phyloP scores from a whole-genome alignment of 257 asterid genomes.

The Hygrophila difformis region DNA sequence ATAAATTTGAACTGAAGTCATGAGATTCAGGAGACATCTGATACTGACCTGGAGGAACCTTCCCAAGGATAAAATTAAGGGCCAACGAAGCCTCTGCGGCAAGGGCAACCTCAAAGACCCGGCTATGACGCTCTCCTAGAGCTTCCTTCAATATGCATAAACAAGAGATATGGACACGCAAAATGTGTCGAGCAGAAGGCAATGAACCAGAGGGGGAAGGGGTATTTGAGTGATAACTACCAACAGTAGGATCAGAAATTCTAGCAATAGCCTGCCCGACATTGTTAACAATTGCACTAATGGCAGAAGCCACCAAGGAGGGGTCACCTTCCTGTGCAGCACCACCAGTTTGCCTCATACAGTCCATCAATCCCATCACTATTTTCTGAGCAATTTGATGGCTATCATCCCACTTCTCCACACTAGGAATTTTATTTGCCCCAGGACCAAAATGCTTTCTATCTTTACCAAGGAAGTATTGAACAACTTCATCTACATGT shows the following conservation, averaged over 20 bases:
- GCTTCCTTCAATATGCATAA: constrained; percentile 87
- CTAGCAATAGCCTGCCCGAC: constrained; percentile 67
- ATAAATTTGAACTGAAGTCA: constrained; percentile 42
- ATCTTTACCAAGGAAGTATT: constrained; percentile 59
- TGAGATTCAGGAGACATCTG: constrained; percentile 67
- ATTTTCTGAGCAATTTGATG: constrained; percentile 72
- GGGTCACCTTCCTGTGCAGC: constrained; percentile 99
- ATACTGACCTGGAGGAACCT: constrained; percentile 65
- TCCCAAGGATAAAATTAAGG: constrained; percentile 64
- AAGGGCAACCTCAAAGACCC: constrained; percentile 96
- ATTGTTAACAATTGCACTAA: constrained; percentile 74
- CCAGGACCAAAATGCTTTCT: constrained; percentile 56
- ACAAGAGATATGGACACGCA: constrained; percentile 75
- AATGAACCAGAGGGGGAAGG: constrained; percentile 48
- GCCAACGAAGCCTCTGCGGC: constrained; percentile 84
- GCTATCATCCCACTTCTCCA: constrained; percentile 66
- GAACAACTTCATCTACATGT: constrained; percentile 71
- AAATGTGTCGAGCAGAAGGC: constrained; percentile 57
- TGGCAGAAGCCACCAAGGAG: constrained; percentile 82
- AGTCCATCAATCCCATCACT: constrained; percentile 80
- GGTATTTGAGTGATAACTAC: constrained; percentile 39
- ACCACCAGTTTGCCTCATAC: constrained; percentile 99
- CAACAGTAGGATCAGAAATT: constrained; percentile 59
- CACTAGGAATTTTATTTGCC: constrained; percentile 42
- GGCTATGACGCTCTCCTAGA: constrained; percentile 96